Evolutionary conservation across 495 filamentous ascomycete genomes (phyloP).

Genomic region (Aspergillus nidulans): DNA sequence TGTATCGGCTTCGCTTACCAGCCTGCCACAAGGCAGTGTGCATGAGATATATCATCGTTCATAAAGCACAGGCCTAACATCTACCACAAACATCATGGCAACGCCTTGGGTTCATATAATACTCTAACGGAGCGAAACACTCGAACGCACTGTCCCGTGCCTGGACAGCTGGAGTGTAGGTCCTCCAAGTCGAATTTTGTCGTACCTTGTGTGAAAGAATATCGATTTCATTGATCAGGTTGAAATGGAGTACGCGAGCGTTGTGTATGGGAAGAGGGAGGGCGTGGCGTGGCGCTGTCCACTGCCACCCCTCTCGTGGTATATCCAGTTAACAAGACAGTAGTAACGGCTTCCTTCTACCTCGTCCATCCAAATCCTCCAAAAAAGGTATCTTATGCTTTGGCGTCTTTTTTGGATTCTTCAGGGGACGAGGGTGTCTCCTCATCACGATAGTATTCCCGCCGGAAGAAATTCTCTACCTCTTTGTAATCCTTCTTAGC

Average conservation of each 20-base stretch:
- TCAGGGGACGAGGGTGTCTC: conserved; percentile 13
- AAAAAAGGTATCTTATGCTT: background rate
- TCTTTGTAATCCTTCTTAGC: conserved; percentile 76
- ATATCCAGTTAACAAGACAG: conserved; percentile 16
- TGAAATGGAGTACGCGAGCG: conserved; percentile 3
- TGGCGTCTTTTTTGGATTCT: conserved; percentile 1
- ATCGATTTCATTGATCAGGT: conserved; percentile 5
- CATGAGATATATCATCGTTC: conserved; percentile 14
- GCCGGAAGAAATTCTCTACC: conserved; percentile 64
- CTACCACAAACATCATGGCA: conserved; percentile 9
- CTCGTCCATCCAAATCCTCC: conserved; percentile 10
- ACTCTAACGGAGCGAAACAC: conserved; percentile 5
- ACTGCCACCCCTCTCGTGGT: conserved; percentile 4
- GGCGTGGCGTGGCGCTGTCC: background rate
- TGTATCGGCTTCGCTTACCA: conserved; percentile 3
- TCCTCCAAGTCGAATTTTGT: background rate
- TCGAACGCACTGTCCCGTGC: background rate
- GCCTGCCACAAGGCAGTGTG: conserved; percentile 16
- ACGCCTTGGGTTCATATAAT: conserved; percentile 14
- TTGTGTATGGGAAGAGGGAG: background rate
- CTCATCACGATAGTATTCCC: conserved; percentile 60
- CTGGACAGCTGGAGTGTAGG: background rate
- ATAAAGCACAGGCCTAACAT: conserved; percentile 12
- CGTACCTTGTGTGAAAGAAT: background rate
- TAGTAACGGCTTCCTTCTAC: conserved; percentile 7